Evolutionary conservation across 208 protist species (phyloP), one percentile per base, ranked within the genome.

Genomic region (Angomonas desouzai): DNA sequence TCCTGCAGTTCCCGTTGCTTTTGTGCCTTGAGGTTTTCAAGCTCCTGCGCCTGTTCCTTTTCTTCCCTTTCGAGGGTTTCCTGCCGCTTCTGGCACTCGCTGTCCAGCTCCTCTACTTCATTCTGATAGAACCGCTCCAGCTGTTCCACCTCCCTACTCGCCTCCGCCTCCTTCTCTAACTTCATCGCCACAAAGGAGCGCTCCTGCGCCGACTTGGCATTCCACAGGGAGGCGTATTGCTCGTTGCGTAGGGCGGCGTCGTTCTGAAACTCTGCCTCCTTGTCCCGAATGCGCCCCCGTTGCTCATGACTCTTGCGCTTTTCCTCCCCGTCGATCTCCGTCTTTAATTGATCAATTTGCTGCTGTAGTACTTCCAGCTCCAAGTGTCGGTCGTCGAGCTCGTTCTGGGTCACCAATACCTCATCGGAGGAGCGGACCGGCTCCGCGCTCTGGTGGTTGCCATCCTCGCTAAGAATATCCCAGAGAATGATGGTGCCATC

Each of bases 281-380:
- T 82, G 70, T 97, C 95, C 58, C 93, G 92, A 36, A 98, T 62
- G 20, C 90, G 91, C 23, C 96, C 94, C 38, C 83, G 83, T 72
- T 97, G 90, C 75, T 96, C 91, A 58, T 98, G 84, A 28, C 89
- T 91, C 36, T 93, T 85, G 11, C 96, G 81, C 68, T 96, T 96
- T 64, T 98, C 89, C 56, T 98, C 89, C 58, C 96, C 94, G 51
- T 98, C 92, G 53, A 97, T 93, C 62, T 98, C 90, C 10, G 93
- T 89, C 64, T 86, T 89, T 11, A 98, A 77, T 62, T 93, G 92
- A 38, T 93, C 91, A 2, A 97, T 86, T 59, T 87, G 83, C 55
- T 91, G 79, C 70, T 87, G 82, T n/a, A 96, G 74, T 34, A 83
- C 89, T 55, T 84, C 80, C 60, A 96, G 90, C 40, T 83, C 68